These are phyloP conservation scores for Aspergillus nidulans DNA, from an alignment of 495 filamentous ascomycete species.

Conservation along the genomic window DNA sequence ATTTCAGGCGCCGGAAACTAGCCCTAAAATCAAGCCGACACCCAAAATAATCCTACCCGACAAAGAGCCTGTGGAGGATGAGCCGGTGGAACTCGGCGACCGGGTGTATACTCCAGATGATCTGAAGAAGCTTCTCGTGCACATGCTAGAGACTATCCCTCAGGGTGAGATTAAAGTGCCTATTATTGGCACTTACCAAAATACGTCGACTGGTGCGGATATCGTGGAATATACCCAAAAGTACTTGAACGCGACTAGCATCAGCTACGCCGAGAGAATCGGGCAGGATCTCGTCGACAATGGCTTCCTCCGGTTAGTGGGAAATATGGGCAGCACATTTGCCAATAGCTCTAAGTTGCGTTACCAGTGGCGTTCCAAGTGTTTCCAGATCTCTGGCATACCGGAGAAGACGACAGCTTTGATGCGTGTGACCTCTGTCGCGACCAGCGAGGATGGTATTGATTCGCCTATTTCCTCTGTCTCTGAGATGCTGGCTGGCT, in stretches of 20 bases:
- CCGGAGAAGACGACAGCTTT: constrained; percentile 77
- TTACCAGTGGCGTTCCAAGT: constrained; percentile 94
- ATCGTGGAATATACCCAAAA: constrained; percentile 94
- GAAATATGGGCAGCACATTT: constrained; percentile 91
- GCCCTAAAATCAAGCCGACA: constrained; percentile 44
- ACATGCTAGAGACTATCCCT: constrained; percentile 84
- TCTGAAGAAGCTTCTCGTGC: constrained; percentile 79
- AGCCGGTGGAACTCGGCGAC: constrained; percentile 87
- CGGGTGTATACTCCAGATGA: constrained; percentile 76
- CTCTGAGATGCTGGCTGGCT: constrained; percentile 80
- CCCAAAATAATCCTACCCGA: constrained; percentile 61
- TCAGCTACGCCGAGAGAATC: constrained; percentile 86
- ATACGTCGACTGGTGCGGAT: constrained; percentile 82
- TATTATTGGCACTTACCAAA: constrained; percentile 90
- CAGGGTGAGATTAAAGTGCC: constrained; percentile 89
- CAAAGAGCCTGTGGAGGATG: constrained; percentile 58
- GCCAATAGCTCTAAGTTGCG: constrained; percentile 95
- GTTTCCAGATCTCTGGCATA: constrained; percentile 80
- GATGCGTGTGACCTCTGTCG: constrained; percentile 65
- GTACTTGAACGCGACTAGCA: constrained; percentile 72
- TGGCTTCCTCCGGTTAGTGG: constrained; percentile 86
- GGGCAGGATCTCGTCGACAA: constrained; percentile 86
- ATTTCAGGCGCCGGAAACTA: constrained; percentile 76
- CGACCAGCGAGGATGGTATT: constrained; percentile 48
- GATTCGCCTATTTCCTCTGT: constrained; percentile 78